Evolutionary conservation across 2,329 filamentous ascomycete genomes (phyloP), one percentile per base, ranked within the genome.

Genomic region (Colletotrichum sp.): DNA sequence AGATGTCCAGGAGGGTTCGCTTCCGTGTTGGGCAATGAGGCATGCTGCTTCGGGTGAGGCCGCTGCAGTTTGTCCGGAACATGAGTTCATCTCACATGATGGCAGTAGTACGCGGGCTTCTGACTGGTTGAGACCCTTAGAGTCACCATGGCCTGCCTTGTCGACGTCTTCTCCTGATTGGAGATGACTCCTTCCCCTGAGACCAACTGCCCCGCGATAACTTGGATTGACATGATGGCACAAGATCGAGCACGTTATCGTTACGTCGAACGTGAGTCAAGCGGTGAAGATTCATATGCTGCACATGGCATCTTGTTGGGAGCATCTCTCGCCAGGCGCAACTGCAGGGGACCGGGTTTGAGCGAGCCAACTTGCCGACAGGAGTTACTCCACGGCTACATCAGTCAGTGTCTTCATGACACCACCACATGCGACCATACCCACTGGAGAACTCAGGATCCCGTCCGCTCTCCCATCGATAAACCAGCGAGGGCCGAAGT

Each of bases 401-500:
- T 15, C 2, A 55, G 8, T 13, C 36, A 15, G n/a, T 25, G 5
- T 34, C 2, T 8, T 30, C 25, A 5, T 4, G 6, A 4, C 0
- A 71, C 59, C 16, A 66, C 3, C 30, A 71, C 59, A 71, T 71
- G 59, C 59, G 60, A 12, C 68, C 68, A 71, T 39, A 71, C 61
- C 60, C 61, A 63, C 66, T 73, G 71, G 71, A 73, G 66, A 61
- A 73, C 71, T 69, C 64, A 55, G 71, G 65, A 69, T 73, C 71
- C 71, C 65, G 71, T 73, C 71, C 65, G 71, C 65, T 70, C 71
- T 73, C 71, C 71, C 65, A 55, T 70, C 39, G 52, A 70, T 73
- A 70, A 70, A 69, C 34, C 34, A 63, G 57, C 68, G 66, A 69
- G 65, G 66, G 65, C 65, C 36, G 57, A 57, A 72, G 60, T 69